Conservation (phyloP, 2,329 filamentous ascomycete genomes). For the Raffaelea arxii region DNA sequence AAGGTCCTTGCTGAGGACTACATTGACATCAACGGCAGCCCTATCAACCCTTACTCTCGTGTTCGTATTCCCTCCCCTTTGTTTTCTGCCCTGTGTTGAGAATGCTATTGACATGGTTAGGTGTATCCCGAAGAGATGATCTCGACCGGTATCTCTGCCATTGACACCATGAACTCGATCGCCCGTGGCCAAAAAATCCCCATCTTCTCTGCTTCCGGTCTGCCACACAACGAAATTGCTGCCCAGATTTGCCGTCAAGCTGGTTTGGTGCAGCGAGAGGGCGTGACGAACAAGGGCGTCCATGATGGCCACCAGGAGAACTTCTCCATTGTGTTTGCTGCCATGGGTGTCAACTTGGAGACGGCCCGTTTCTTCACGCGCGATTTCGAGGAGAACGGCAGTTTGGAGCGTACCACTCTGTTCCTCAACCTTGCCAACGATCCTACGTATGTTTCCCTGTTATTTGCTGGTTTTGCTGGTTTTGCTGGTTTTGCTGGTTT, state of each 20-base stretch:
- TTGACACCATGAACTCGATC: slow-evolving; percentile 97
- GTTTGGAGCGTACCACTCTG: slow-evolving; percentile 90
- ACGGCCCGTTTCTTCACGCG: slow-evolving; percentile 96
- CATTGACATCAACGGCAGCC: slow-evolving; percentile 96
- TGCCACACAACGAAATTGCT: slow-evolving; percentile 98
- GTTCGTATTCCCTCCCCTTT: slow-evolving; percentile 39
- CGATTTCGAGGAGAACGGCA: slow-evolving; percentile 98
- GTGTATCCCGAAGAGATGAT: slow-evolving; percentile 99
- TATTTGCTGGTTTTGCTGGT: not conserved
- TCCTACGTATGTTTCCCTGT: slow-evolving; percentile 62
- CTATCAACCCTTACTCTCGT: slow-evolving; percentile 96
- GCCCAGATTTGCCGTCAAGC: slow-evolving; percentile 98
- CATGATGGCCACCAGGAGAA: slow-evolving; percentile 98
- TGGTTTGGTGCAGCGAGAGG: slow-evolving; percentile 71
- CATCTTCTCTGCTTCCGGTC: slow-evolving; percentile 96
- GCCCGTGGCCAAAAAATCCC: slow-evolving; percentile 99
- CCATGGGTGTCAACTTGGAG: slow-evolving; percentile 99
- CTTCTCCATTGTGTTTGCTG: slow-evolving; percentile 98
- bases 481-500: no score
- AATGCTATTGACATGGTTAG: slow-evolving; percentile 31
- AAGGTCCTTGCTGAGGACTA: slow-evolving; percentile 98
- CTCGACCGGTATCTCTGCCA: slow-evolving; percentile 96
- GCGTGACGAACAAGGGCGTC: slow-evolving; percentile 80
- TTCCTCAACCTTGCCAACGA: slow-evolving; percentile 99
- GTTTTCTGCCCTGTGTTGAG: not conserved